These are phyloP conservation scores for Bipolaris oryzae DNA, from an alignment of 2,329 filamentous ascomycete species.

Conservation along the genomic window DNA sequence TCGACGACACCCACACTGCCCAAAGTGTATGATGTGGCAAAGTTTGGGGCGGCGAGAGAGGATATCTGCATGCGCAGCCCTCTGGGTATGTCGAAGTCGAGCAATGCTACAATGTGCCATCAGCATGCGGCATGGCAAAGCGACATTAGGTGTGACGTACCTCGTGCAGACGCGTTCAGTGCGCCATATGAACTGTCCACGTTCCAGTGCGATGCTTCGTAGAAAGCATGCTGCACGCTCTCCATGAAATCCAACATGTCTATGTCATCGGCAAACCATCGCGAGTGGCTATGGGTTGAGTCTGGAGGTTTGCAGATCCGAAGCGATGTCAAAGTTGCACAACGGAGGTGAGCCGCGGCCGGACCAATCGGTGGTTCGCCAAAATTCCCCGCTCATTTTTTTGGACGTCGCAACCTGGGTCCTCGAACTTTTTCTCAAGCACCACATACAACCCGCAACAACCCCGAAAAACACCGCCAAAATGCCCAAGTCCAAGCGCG, in stretches of 20 bases:
- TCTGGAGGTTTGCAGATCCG: conserved; percentile 8
- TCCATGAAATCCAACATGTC: conserved; percentile 97
- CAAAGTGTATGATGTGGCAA: conserved; percentile 91
- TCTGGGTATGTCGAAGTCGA: conserved; percentile 85
- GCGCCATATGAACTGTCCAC: conserved; percentile 89
- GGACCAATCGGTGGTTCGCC: conserved; percentile 39
- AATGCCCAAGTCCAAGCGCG: conserved; percentile 97
- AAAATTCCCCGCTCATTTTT: conserved; percentile 42
- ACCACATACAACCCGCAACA: conserved; percentile 19
- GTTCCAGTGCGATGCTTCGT: conserved; percentile 85
- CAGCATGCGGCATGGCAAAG: conserved; percentile 12
- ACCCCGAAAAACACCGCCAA: conserved; percentile 39
- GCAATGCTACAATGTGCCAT: conserved; percentile 64
- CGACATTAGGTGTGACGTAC: conserved; percentile 52
- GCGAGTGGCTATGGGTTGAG: conserved; percentile 9
- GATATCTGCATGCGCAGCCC: conserved; percentile 87
- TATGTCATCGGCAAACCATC: conserved; percentile 35
- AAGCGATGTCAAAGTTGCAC: conserved; percentile 8
- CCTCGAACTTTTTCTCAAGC: conserved; percentile 34
- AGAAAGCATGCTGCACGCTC: conserved; percentile 91
- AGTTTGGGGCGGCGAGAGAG: conserved; percentile 88
- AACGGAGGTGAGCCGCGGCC: conserved; percentile 30
- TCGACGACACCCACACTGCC: conserved; percentile 90
- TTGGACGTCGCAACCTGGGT: conserved; percentile 22
- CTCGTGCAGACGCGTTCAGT: conserved; percentile 81